A percentile compares a stretch with the other conserved stretches of the same genome.
Evolutionary conservation across 1,284 basidiomycete species (phyloP).

Genomic region (Rhizoctonia solani): DNA sequence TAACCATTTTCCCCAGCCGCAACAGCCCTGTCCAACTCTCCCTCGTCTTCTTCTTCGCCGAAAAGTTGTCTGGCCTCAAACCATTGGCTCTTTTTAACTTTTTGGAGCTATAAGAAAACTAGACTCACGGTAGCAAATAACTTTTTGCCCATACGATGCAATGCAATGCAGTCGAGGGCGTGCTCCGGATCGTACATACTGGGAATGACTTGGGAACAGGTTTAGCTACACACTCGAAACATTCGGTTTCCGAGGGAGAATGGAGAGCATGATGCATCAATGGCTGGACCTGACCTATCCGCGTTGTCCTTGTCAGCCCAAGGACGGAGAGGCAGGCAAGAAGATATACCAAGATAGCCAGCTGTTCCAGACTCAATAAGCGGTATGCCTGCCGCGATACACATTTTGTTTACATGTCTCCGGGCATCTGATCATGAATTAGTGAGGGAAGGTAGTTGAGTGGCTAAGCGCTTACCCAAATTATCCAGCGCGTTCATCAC

Average conservation of each 20-base stretch:
- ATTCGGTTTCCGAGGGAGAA: constrained; percentile 73
- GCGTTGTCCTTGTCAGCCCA: background rate
- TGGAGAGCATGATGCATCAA: constrained; percentile 48
- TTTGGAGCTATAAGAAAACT: constrained; percentile 7
- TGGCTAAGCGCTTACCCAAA: constrained; percentile 61
- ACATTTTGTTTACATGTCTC: constrained; percentile 96
- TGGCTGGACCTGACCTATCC: constrained; percentile 66
- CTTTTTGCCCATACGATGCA: constrained; percentile 99
- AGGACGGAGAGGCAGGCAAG: constrained; percentile 48
- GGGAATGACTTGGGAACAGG: constrained; percentile 93
- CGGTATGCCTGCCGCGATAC: constrained; percentile 87
- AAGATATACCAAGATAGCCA: constrained; percentile 82
- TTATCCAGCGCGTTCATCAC: constrained; percentile 98
- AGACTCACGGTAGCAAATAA: constrained; percentile 87
- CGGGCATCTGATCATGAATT: constrained; percentile 68
- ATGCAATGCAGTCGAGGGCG: constrained; percentile 96
- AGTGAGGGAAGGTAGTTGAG: background rate
- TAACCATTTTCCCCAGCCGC: constrained; percentile 85
- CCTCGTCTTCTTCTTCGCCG: constrained; percentile 82
- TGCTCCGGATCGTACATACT: constrained; percentile 97
- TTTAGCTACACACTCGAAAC: constrained; percentile 91
- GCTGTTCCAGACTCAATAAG: constrained; percentile 97
- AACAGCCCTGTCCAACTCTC: constrained; percentile 83
- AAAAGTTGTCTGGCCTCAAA: constrained; percentile 82
- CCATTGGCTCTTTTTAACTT: background rate